Percentiles rank a stretch among this genome's conserved stretches.
phyloP scores from a whole-genome alignment of 805 yeast genomes.

The Hanseniaspora clermontiae region DNA sequence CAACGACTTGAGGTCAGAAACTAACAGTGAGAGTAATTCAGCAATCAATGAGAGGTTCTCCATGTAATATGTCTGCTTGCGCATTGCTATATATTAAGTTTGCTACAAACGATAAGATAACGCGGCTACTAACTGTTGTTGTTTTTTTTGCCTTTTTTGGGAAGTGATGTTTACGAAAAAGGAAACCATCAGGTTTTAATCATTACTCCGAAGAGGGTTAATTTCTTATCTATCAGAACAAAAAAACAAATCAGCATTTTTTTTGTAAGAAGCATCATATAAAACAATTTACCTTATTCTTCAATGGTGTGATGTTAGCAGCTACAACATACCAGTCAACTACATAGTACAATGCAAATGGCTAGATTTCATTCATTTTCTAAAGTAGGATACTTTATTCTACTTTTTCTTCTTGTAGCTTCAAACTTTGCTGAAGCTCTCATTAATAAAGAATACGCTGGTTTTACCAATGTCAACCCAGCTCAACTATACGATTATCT shows the following conservation, averaged over 20 bases:
- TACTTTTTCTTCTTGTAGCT: neutral
- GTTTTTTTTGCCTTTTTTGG: neutral
- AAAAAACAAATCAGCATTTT: too few relatives aligned
- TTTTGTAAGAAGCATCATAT: neutral
- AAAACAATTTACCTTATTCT: too few relatives aligned
- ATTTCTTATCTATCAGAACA: neutral
- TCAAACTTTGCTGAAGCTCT: neutral
- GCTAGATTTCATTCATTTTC: neutral
- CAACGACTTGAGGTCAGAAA: neutral
- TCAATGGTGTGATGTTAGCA: too few relatives aligned
- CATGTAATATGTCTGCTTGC: neutral
- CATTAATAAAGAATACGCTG: constrained; percentile 15
- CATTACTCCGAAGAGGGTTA: neutral
- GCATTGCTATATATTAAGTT: too few relatives aligned
- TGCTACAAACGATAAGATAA: neutral
- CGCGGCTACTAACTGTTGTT: neutral
- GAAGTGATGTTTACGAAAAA: neutral
- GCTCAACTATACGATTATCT: constrained; percentile 17
- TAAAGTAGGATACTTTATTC: neutral
- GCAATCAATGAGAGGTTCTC: neutral
- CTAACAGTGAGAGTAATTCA: neutral
- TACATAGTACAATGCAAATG: neutral
- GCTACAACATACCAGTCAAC: neutral
- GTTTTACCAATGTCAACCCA: constrained; percentile 13
- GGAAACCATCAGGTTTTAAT: neutral